These are phyloP conservation scores for Cladosporium cucumerinum DNA, from an alignment of 2,329 filamentous ascomycete genomes.

Conservation along the genomic window DNA sequence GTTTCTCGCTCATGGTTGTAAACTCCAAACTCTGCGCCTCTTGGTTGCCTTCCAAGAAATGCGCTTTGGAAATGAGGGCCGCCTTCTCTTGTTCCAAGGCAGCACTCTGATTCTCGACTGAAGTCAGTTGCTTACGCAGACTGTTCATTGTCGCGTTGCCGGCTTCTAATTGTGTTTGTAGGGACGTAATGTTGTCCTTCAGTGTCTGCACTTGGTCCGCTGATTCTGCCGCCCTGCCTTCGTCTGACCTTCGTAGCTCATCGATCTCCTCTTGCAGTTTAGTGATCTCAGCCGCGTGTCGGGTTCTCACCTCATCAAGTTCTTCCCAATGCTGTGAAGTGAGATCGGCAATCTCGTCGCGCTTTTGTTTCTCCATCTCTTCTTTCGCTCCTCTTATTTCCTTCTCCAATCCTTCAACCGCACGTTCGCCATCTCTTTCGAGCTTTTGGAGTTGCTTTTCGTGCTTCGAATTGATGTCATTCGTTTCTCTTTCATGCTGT, in stretches of 20 bases:
- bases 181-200: conserved; percentile 25
- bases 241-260: conserved; percentile 50
- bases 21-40: conserved; percentile 86
- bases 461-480: conserved; percentile 26
- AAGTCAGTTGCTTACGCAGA: conserved; percentile 53
- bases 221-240: conserved; percentile 52
- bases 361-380: conserved; percentile 42
- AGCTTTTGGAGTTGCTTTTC: conserved; percentile 29
- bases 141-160: conserved; percentile 61
- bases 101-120: conserved; percentile 51
- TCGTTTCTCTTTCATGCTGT: conserved; percentile 28
- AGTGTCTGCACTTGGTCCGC: conserved; percentile 48
- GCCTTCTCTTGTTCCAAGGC: conserved; percentile 72
- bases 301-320: conserved; percentile 61
- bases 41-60: conserved; percentile 85
- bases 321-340: conserved; percentile 65
- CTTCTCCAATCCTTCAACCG: conserved; percentile 52
- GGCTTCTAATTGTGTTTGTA: conserved; percentile 26
- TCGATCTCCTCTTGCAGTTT: conserved; percentile 55
- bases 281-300: conserved; percentile 63
- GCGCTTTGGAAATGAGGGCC: conserved; percentile 74
- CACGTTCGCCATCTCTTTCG: conserved; percentile 49
- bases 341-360: conserved; percentile 56
- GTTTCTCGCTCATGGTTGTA: conserved; percentile 72
- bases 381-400: conserved; percentile 47